Conservation (phyloP, 2,329 filamentous ascomycete genomes). For the Penicillium crustosum region DNA sequence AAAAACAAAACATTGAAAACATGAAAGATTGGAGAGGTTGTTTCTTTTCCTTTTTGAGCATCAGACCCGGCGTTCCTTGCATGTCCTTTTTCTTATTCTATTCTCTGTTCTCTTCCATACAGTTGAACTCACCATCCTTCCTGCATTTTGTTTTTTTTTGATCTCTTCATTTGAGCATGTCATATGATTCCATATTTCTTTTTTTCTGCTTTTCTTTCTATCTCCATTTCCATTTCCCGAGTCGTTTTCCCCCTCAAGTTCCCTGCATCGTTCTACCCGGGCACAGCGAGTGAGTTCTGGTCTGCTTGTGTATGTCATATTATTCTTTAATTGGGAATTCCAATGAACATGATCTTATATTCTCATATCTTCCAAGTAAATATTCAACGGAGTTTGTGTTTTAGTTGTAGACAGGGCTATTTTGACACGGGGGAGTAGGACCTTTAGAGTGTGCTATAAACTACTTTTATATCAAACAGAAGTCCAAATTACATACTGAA, state of each 20-base stretch:
- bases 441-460: too few species aligned
- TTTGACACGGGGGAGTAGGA: not conserved
- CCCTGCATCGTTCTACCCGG: constrained; percentile 22
- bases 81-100: constrained; percentile 13
- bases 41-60: constrained; percentile 19
- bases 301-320: constrained; percentile 25
- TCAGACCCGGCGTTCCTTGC: constrained; percentile 24
- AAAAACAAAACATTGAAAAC: constrained; percentile 13
- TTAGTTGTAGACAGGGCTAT: not conserved
- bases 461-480: not conserved
- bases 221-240: not conserved
- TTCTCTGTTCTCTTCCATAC: not conserved
- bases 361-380: not conserved
- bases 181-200: constrained; percentile 5
- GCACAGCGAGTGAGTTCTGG: constrained; percentile 32
- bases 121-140: not conserved
- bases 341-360: constrained; percentile 23
- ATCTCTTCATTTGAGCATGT: constrained; percentile 13
- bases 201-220: not conserved
- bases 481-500: not conserved
- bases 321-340: constrained; percentile 15
- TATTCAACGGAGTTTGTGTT: not conserved
- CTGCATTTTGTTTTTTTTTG: constrained; percentile 13
- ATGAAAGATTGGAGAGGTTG: constrained; percentile 20
- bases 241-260: constrained; percentile 3